Evolutionary conservation across 148 eudicot species (phyloP), one percentile per base, ranked within the genome.

Genomic region (Rhododendron kiyosumense): DNA sequence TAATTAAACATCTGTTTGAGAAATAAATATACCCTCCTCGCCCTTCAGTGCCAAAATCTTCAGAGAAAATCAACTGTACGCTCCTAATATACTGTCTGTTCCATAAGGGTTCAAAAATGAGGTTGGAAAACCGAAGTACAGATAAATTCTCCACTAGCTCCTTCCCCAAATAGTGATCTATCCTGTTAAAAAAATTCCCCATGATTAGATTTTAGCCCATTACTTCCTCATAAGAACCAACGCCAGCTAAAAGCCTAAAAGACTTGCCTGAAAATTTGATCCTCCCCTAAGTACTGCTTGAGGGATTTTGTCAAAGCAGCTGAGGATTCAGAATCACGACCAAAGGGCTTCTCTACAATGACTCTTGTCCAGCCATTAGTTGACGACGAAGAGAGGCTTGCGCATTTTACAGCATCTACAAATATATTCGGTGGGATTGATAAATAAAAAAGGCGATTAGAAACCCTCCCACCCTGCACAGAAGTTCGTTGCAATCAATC

Each of bases 31-130:
- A 97, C 99, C 99, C 99, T 92, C 99, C 99, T 48, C 99, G 94
- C 81, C 98, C 99, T 94, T 97, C 98, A 28, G 99, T 97, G 81
- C 99, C 99, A 85, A 96, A 96, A 92, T 96, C 98, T 90, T 97
- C 99, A 8, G 99, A 94, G 89, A 97, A 97, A 87, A 95, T 93
- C 32, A 97, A 86, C 89, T 97, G 99, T 49, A 97, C 99, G 74
- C 91, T 97, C 83, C 99, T 92, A 86, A 97, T 97, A 87, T 95
- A 95, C 92, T 97, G 98, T 87, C 99, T 95, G 73, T 98, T 93
- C 99, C 99, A 97, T 82, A 97, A 91, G 57, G 99, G 99, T 86
- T 97, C 99, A 89, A 97, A 97, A 18, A 97, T 92, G 81, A 95
- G 97, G 89, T 97, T 97, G 87, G 99, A 97, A 86, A 97, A 97